phyloP scores from a whole-genome alignment of 768 basidiomycete species.

The Rhodotorula paludigena region DNA sequence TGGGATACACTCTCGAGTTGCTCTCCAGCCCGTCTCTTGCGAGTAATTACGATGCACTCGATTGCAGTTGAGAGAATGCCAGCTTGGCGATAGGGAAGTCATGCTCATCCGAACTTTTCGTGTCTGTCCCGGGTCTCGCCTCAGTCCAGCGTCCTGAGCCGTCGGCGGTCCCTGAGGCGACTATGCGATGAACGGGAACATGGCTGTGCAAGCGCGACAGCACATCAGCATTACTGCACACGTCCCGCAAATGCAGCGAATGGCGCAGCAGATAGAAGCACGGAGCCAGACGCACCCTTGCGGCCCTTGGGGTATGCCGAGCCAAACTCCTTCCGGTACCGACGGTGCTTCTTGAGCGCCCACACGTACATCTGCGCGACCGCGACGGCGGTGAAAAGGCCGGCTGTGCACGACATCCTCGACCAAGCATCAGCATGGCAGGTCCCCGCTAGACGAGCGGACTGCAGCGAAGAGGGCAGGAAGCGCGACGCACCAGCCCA shows the following conservation, averaged over 20 bases:
- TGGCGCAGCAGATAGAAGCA: too few species aligned
- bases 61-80: too few species aligned
- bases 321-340: constrained; percentile 91
- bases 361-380: constrained; percentile 70
- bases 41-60: too few species aligned
- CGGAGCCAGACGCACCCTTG: constrained; percentile 53
- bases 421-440: constrained; percentile 47
- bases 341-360: constrained; percentile 83
- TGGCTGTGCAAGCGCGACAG: constrained; percentile 15
- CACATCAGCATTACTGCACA: not conserved
- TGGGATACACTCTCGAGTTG: too few species aligned
- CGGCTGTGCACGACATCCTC: constrained; percentile 40
- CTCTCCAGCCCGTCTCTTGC: too few species aligned
- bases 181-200: constrained; percentile 33
- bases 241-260: constrained; percentile 48
- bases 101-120: too few species aligned
- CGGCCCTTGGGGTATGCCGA: constrained; percentile 68
- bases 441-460: too few species aligned
- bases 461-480: not conserved
- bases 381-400: constrained; percentile 61
- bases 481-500: constrained; percentile 57
- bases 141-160: too few species aligned
- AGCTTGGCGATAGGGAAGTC: too few species aligned
- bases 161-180: too few species aligned
- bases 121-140: too few species aligned